Percentiles rank a stretch among this genome's conserved stretches.
phyloP scores from a whole-genome alignment of 2,329 filamentous ascomycete species.

The Trichophyton schoenleinii region DNA sequence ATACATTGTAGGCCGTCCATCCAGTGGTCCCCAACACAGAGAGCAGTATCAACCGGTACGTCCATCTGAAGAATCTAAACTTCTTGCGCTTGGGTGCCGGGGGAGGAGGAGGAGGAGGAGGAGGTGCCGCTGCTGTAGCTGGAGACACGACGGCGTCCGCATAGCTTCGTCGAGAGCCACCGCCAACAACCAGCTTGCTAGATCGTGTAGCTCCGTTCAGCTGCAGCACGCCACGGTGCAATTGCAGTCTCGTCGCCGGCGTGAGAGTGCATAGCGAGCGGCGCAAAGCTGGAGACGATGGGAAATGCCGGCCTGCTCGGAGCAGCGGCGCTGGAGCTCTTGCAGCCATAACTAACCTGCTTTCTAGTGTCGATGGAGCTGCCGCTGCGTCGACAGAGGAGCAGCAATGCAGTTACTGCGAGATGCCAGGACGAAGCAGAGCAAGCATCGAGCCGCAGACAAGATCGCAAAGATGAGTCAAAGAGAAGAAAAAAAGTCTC shows the following conservation, averaged over 20 bases:
- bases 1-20: slow-evolving; percentile 70
- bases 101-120: slow-evolving; percentile 20
- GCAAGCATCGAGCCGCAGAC: not conserved
- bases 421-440: not conserved
- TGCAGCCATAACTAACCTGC: not conserved
- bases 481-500: not conserved
- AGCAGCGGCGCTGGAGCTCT: slow-evolving; percentile 7
- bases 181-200: slow-evolving; percentile 17
- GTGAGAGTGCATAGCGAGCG: not conserved
- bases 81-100: slow-evolving; percentile 41
- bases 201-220: slow-evolving; percentile 12
- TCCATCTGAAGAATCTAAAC: slow-evolving; percentile 61
- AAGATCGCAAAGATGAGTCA: not conserved
- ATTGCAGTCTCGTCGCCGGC: slow-evolving; percentile 8
- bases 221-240: not conserved
- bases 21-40: slow-evolving; percentile 56
- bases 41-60: slow-evolving; percentile 73
- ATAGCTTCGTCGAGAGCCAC: slow-evolving; percentile 36
- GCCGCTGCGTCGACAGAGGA: not conserved
- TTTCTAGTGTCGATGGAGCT: not conserved
- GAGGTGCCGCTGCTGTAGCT: slow-evolving; percentile 11
- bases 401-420: not conserved
- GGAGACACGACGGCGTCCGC: slow-evolving; percentile 40
- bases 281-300: not conserved
- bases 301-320: slow-evolving; percentile 8